Evolutionary conservation across 2,329 filamentous ascomycete species (phyloP), one percentile per base, ranked within the genome.

Genomic region (Monosporascus sp.): DNA sequence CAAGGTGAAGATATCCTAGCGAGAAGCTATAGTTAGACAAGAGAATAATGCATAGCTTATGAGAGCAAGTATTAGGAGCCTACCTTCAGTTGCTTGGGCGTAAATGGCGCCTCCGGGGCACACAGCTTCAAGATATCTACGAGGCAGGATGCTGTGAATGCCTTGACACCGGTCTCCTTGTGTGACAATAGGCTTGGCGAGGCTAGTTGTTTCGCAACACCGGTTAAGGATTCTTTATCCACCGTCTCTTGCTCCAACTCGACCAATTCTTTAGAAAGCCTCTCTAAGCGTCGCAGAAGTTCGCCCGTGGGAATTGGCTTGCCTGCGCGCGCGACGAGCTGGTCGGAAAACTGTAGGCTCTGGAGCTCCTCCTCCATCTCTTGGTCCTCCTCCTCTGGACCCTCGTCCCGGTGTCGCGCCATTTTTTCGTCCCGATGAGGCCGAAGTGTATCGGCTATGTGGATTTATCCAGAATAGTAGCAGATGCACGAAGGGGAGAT

Each of bases 31-130:
- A 38, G 50, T 40, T 26, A 24, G 61, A 68, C 50, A 67, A 64
- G 41, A 56, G 16, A 45, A 16, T 22, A 35, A 8, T 31, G 35
- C 27, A 50, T 27, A 19, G 27, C 26, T 52, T 48, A 48, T 31
- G 31, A 49, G 20, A 11, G n/a, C 5, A 40, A 31, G 9, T 41
- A 16, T 27, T 47, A 35, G 26, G 40, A 53, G 63, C 76, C 60
- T 72, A 93, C 91, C 86, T 95, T 96, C 58, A 97, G 80, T 74
- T 97, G 92, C 55, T 88, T 85, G 41, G 84, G 85, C 24, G 91
- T 95, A 72, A 96, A 97, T 19, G 94, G 94, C 68, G 94, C 94
- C 78, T 97, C 87, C 0, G 94, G 94, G 27, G 94, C 94, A 72
- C 91, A 96, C 53, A 99, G 80, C 63, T 89, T 87, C 68, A 99